phyloP scores from a whole-genome alignment of 148 eudicot genomes.

The Rhododendron kiyosumense region DNA sequence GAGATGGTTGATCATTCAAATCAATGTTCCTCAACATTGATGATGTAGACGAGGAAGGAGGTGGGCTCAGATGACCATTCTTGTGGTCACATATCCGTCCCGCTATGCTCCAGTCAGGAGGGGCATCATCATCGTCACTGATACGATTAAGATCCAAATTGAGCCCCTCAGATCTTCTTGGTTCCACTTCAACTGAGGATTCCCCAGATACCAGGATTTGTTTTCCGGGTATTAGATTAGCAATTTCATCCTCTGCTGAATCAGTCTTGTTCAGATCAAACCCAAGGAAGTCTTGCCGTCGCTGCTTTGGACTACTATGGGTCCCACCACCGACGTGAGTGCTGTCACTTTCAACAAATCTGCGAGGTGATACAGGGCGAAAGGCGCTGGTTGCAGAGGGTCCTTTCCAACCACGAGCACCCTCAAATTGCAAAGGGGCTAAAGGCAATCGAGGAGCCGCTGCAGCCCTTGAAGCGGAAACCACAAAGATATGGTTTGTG shows the following conservation, averaged over 20 bases:
- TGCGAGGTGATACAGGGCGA: constrained; percentile 14
- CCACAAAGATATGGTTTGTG: constrained; percentile 44
- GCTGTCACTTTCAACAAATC: constrained; percentile 43
- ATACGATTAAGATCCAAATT: constrained; percentile 64
- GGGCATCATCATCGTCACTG: constrained; percentile 55
- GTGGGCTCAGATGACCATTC: constrained; percentile 33
- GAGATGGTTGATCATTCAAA: constrained; percentile 64
- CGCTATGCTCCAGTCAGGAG: constrained; percentile 39
- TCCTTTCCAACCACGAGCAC: constrained; percentile 85
- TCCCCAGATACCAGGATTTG: constrained; percentile 30
- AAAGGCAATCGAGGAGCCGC: constrained; percentile 47
- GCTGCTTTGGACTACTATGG: constrained; percentile 46
- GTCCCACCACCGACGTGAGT: constrained; percentile 33
- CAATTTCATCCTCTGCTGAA: constrained; percentile 34
- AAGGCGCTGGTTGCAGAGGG: constrained; percentile 93
- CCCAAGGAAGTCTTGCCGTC: constrained; percentile 42
- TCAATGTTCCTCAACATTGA: constrained; percentile 59
- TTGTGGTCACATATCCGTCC: constrained; percentile 21
- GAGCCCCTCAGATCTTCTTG: constrained; percentile 43
- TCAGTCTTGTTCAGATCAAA: constrained; percentile 77
- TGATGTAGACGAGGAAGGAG: constrained; percentile 66
- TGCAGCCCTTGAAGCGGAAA: constrained; percentile 65
- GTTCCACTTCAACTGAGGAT: constrained; percentile 24
- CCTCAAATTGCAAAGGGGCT: constrained; percentile 73
- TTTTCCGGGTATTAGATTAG: constrained; percentile 23